These are phyloP conservation scores for Pyricularia sp. DNA, from an alignment of 2,329 filamentous ascomycete species.

Conservation along the genomic window DNA sequence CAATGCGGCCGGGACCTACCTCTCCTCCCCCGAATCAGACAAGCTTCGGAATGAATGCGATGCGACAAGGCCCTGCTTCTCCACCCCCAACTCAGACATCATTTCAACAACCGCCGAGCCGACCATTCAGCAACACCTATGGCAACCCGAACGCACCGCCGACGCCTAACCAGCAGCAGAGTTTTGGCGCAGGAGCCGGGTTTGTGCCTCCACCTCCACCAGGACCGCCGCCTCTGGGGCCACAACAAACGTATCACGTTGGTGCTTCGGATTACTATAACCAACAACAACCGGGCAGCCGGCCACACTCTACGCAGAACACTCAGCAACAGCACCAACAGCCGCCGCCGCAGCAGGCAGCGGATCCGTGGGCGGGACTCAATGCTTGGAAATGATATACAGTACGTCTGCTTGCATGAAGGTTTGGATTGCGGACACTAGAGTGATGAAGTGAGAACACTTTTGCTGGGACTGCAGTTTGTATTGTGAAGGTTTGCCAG, in stretches of 20 bases:
- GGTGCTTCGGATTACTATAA: slow-evolving; percentile 20
- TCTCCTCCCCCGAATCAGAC: slow-evolving; percentile 57
- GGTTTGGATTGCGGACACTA: background rate
- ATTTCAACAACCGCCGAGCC: slow-evolving; percentile 37
- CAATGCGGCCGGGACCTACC: slow-evolving; percentile 24
- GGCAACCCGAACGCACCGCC: slow-evolving; percentile 28
- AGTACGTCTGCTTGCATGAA: background rate
- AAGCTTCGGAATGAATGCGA: slow-evolving; percentile 27
- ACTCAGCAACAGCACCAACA: slow-evolving; percentile 23
- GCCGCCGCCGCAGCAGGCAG: slow-evolving; percentile 21
- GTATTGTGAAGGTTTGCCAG: background rate
- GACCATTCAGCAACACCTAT: slow-evolving; percentile 36
- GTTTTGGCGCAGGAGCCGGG: slow-evolving; percentile 39
- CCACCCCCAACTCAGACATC: slow-evolving; percentile 52
- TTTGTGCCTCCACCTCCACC: slow-evolving; percentile 56
- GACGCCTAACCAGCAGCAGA: slow-evolving; percentile 28
- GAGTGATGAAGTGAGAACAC: background rate
- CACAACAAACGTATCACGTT: slow-evolving; percentile 53
- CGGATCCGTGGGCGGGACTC: slow-evolving; percentile 42
- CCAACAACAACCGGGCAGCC: slow-evolving; percentile 19
- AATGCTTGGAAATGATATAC: slow-evolving; percentile 37
- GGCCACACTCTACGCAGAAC: slow-evolving; percentile 21
- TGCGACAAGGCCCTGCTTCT: slow-evolving; percentile 32
- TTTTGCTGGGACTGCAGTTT: background rate
- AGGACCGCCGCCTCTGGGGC: slow-evolving; percentile 50